These are phyloP conservation scores for Paxillus involutus DNA, from an alignment of 768 basidiomycete species.

Conservation along the genomic window DNA sequence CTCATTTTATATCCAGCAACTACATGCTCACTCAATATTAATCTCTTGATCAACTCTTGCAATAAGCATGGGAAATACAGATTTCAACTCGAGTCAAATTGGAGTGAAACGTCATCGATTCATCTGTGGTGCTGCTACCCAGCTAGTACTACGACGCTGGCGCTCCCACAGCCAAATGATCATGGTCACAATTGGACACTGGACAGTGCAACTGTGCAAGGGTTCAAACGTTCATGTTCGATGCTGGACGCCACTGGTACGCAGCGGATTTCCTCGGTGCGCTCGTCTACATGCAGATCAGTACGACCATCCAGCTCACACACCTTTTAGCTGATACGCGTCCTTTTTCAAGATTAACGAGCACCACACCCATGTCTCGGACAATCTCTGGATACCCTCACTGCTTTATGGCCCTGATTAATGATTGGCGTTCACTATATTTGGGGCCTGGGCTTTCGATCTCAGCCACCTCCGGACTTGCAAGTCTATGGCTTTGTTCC, in stretches of 20 bases:
- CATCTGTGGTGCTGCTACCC: too few relatives aligned
- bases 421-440: slow-evolving; percentile 40
- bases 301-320: background rate
- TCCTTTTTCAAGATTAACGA: slow-evolving; percentile 48
- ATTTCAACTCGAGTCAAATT: too few relatives aligned
- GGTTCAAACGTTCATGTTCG: slow-evolving; percentile 37
- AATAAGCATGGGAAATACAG: too few relatives aligned
- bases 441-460: slow-evolving; percentile 39
- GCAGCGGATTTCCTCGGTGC: slow-evolving; percentile 37
- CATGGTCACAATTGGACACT: too few relatives aligned
- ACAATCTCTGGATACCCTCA: slow-evolving; percentile 43
- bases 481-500: slow-evolving; percentile 40
- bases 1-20: too few relatives aligned
- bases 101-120: too few relatives aligned
- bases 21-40: too few relatives aligned
- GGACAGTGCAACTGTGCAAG: too few relatives aligned
- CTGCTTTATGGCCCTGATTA: slow-evolving; percentile 31
- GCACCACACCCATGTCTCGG: slow-evolving; percentile 43
- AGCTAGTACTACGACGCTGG: too few relatives aligned
- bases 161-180: too few relatives aligned
- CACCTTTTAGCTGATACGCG: slow-evolving; percentile 39
- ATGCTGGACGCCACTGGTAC: slow-evolving; percentile 47
- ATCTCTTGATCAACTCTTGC: too few relatives aligned
- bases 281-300: slow-evolving; percentile 1
- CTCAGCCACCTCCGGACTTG: too few relatives aligned